Conservation (phyloP, 495 filamentous ascomycete genomes). For the Penicillium parvum region DNA sequence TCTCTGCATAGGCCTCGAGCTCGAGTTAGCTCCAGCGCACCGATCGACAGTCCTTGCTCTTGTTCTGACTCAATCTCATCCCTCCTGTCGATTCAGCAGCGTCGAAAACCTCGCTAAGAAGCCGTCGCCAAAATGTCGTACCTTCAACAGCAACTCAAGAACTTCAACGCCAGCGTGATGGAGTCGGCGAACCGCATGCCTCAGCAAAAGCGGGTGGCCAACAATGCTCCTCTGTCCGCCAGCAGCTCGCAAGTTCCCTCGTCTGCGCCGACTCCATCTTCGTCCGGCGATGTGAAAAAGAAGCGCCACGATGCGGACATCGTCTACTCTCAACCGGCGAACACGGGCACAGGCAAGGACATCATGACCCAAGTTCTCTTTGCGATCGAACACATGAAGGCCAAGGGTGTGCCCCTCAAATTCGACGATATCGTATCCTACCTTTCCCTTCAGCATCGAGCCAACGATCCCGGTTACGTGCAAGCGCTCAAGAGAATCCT, state of each 20-base stretch:
- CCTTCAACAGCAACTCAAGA: conserved; percentile 45
- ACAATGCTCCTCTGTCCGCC: conserved; percentile 28
- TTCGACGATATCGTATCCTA: conserved; percentile 72
- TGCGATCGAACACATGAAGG: conserved; percentile 78
- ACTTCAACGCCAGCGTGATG: conserved; percentile 44
- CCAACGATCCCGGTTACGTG: conserved; percentile 42
- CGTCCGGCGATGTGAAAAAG: conserved; percentile 47
- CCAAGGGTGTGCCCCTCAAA: conserved; percentile 64
- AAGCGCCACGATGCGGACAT: conserved; percentile 56
- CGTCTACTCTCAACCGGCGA: conserved; percentile 72
- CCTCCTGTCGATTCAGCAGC: background rate
- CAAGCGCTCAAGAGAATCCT: conserved; percentile 42
- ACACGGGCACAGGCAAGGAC: conserved; percentile 71
- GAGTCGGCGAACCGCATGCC: conserved; percentile 42
- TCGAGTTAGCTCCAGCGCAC: conserved; percentile 6
- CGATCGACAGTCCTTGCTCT: background rate
- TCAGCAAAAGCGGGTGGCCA: conserved; percentile 38
- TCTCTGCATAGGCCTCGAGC: conserved; percentile 5
- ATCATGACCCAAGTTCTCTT: conserved; percentile 81
- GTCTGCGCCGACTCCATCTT: conserved; percentile 36
- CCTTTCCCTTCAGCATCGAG: conserved; percentile 58
- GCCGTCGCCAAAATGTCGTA: conserved; percentile 36
- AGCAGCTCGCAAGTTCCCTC: conserved; percentile 40
- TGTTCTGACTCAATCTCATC: background rate
- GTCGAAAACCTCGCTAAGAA: background rate